Conservation (phyloP, 108 stramenopile genomes). For the Schizochytrium sp. region DNA sequence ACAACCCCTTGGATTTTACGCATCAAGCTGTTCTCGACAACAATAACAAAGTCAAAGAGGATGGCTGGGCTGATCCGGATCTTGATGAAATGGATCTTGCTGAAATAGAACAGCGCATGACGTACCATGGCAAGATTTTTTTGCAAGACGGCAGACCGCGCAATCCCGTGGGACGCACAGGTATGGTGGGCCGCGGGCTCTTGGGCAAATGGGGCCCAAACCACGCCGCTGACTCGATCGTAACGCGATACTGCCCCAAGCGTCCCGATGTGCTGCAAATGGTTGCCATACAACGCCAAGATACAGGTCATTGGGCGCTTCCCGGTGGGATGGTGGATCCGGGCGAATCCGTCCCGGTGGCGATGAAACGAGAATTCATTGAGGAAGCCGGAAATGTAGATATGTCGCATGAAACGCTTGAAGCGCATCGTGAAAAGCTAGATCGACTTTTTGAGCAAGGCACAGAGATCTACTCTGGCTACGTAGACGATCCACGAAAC, state of each 20-base stretch:
- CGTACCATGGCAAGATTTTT: not conserved
- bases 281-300: not conserved
- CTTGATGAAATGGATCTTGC: not conserved
- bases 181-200: not conserved
- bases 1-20: not conserved
- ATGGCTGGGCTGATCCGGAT: not conserved
- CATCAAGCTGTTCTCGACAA: not conserved
- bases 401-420: not conserved
- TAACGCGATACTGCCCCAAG: not conserved
- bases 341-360: not conserved
- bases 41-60: not conserved
- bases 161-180: conserved; percentile 3
- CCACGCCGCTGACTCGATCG: conserved; percentile 1
- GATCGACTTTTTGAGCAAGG: not conserved
- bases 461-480: not conserved
- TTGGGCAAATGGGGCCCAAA: conserved; percentile 1
- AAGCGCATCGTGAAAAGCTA: not conserved
- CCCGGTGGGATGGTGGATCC: conserved; percentile 8
- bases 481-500: not conserved
- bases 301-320: not conserved
- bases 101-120: not conserved
- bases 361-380: conserved; percentile 4
- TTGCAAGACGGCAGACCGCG: not conserved
- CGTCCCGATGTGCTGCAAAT: not conserved
- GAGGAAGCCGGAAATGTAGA: not conserved